Percentiles rank a stretch among this genome's conserved stretches.
Conservation (phyloP, 768 basidiomycete genomes). For the Leccinum variicolor region DNA sequence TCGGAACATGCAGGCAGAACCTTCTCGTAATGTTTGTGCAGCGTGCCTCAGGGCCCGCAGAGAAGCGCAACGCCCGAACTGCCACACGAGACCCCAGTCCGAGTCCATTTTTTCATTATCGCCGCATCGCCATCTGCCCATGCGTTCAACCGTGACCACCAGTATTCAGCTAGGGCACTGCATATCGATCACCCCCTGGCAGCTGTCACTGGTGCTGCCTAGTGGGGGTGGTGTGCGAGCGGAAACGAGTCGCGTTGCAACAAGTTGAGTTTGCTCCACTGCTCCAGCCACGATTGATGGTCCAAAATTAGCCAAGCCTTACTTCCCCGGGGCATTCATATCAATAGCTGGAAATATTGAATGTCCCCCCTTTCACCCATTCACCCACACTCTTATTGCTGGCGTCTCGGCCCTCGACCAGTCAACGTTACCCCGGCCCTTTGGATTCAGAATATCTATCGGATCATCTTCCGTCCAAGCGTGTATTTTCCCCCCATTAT, state of each 20-base stretch:
- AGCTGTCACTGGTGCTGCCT: no score
- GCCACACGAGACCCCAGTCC: conserved; percentile 9
- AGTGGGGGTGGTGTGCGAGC: conserved; percentile 4
- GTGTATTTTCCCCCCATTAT: conserved; percentile 8
- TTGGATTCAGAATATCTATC: conserved; percentile 9
- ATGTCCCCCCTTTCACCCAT: conserved; percentile 5
- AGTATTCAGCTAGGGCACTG: conserved; percentile 1
- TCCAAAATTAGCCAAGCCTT: conserved; percentile 5
- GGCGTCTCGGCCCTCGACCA: conserved; percentile 3
- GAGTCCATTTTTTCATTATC: conserved; percentile 15
- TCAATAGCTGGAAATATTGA: conserved; percentile 1
- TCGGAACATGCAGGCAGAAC: background rate
- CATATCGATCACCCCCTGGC: conserved; percentile 15
- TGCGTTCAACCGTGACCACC: no score
- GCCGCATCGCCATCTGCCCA: conserved; percentile 11
- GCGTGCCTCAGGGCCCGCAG: conserved; percentile 12
- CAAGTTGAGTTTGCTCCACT: background rate
- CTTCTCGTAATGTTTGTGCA: background rate
- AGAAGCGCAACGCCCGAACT: background rate
- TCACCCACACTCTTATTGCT: conserved; percentile 8
- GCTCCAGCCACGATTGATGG: conserved; percentile 9
- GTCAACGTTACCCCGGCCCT: background rate
- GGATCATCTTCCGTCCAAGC: conserved; percentile 7
- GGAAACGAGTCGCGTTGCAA: conserved; percentile 24
- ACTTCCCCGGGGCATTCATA: conserved; percentile 15